Base-by-base conservation (phyloP, 2,329 filamentous ascomycete genomes). In the Epichloe coenophiala region DNA sequence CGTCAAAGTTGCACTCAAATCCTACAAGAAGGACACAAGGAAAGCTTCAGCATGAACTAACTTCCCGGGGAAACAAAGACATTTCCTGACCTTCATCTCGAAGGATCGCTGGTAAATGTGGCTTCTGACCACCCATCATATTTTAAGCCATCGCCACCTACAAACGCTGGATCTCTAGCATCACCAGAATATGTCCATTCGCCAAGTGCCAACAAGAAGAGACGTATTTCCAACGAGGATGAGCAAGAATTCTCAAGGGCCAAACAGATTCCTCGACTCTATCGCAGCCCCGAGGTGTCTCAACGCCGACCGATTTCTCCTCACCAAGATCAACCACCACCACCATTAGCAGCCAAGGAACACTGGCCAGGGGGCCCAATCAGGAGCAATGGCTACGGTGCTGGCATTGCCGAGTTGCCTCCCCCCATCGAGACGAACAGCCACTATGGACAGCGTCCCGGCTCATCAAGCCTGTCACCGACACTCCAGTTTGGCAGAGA, bases 121-220 rank as follows among this genome's bases (percentile, higher is more conserved):
- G 38, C 49, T 21, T 13, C n/a, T 5, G 27, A 27, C 38, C 39
- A 21, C 19, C 12, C 39, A 36, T 50, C 37, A 23, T 23, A 17
- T 19, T 41, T 45, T 15, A 47, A 36, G 17, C 36, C 55, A 11
- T 51, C 48, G 6, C 44, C 36, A 11, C 17, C 45, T 9, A 8
- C 31, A 31, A 15, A 41, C 11, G 27, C 35, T 37, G 51, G 51
- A 39, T 39, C 45, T 6, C 21, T 49, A 52, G 68, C 67, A 40
- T 68, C 70, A 4, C 68, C 73, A 9, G 70, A 75, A 51, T 78
- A 78, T 55, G 59, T 71, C 12, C 68, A 76, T 61, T 76, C 75
- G 33, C 69, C 75, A 27, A 69, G 59, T 53, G 61, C 63, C n/a
- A 67, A 63, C 58, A 78, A 77, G 63, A 69, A 74, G 53, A 70